Conservation (phyloP, 2,329 filamentous ascomycete genomes). For the Helotiales sp. region DNA sequence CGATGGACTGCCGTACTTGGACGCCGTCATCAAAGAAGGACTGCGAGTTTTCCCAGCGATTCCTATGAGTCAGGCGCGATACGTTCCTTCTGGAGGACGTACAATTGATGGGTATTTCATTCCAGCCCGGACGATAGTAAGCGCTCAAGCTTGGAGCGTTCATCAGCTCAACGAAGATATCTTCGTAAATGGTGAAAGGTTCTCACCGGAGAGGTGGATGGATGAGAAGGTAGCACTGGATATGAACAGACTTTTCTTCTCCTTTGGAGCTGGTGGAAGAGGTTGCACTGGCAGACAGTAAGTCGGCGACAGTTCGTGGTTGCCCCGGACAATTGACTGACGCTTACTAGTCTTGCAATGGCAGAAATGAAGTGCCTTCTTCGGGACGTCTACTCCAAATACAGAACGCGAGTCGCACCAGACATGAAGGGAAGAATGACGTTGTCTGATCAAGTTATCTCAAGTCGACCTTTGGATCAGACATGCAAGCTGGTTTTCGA, state of each 20-base stretch:
- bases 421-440: conserved; percentile 60
- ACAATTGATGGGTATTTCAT: conserved; percentile 55
- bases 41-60: conserved; percentile 64
- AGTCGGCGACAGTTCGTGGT: conserved; percentile 36
- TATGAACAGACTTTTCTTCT: conserved; percentile 61
- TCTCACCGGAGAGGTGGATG: conserved; percentile 83
- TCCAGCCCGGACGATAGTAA: conserved; percentile 56
- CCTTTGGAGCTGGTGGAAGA: conserved; percentile 64
- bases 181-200: conserved; percentile 76
- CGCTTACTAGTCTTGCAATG: conserved; percentile 51
- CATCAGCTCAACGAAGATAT: conserved; percentile 62
- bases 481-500: conserved; percentile 50
- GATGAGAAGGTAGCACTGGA: conserved; percentile 72
- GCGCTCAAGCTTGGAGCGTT: conserved; percentile 61
- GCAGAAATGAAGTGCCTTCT: conserved; percentile 69
- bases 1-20: conserved; percentile 58
- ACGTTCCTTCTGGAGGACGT: conserved; percentile 55
- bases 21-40: conserved; percentile 63
- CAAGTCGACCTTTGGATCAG: conserved; percentile 60
- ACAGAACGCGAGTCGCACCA: conserved; percentile 49
- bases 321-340: neutral
- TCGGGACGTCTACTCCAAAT: conserved; percentile 60
- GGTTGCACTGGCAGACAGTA: conserved; percentile 69
- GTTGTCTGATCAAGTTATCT: conserved; percentile 68
- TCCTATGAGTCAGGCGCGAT: conserved; percentile 65